These are phyloP conservation scores for Aureobasidium mangrovei DNA, from an alignment of 2,329 filamentous ascomycete genomes.

Conservation along the genomic window DNA sequence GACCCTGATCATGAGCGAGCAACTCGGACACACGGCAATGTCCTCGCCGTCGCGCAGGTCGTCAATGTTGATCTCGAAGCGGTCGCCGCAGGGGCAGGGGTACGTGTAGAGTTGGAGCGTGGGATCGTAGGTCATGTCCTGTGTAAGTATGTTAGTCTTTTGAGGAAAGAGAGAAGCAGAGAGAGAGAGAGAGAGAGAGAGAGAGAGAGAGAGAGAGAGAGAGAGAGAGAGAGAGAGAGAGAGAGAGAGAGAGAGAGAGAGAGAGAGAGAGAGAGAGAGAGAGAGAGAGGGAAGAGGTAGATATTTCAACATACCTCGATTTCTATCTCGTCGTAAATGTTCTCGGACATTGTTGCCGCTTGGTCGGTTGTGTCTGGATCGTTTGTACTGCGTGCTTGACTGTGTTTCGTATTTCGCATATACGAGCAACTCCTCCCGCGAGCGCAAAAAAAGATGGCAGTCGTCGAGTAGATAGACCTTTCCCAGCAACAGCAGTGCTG, in stretches of 20 bases:
- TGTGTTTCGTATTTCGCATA: no score
- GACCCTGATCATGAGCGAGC: slow-evolving; percentile 90
- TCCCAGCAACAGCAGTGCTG: no score
- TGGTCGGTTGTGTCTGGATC: no score
- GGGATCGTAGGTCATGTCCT: slow-evolving; percentile 84
- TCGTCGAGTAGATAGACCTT: no score
- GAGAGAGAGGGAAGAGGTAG: neutral
- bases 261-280: neutral
- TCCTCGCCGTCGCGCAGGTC: slow-evolving; percentile 85
- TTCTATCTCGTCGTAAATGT: slow-evolving; percentile 93
- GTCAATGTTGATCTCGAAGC: slow-evolving; percentile 80
- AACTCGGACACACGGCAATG: slow-evolving; percentile 95
- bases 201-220: neutral
- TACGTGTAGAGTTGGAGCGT: slow-evolving; percentile 84
- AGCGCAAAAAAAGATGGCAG: no score
- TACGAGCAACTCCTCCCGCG: no score
- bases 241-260: neutral
- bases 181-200: neutral
- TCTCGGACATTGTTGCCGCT: slow-evolving; percentile 18
- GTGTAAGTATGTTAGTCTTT: neutral
- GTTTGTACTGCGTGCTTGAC: no score
- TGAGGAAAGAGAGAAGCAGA: neutral
- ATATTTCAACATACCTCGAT: slow-evolving; percentile 52
- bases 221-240: neutral
- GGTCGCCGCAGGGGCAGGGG: slow-evolving; percentile 93